Evolutionary conservation across 202 grass and related monocot genomes (phyloP).

Genomic region (Miscanthus sacchariflorus): DNA sequence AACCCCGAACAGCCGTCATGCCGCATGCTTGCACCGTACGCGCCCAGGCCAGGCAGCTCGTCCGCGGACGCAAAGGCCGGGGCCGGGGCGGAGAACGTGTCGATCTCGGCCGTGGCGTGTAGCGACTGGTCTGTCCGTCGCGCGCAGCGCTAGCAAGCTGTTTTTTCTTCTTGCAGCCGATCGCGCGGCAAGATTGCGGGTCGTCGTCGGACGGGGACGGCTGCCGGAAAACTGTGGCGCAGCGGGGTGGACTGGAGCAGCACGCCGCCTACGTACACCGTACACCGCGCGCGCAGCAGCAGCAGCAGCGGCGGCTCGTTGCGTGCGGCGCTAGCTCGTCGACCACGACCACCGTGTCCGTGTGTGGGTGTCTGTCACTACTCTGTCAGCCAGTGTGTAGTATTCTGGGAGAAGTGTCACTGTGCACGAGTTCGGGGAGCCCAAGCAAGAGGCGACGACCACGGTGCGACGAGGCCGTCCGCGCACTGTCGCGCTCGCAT

Average conservation of each 20-base stretch:
- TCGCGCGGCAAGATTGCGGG: constrained; percentile 27
- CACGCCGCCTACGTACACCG: background rate
- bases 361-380: background rate
- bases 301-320: background rate
- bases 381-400: background rate
- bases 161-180: background rate
- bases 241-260: background rate
- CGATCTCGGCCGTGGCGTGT: background rate
- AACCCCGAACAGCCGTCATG: background rate
- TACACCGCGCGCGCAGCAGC: too few relatives aligned
- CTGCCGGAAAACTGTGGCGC: constrained; percentile 22
- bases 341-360: background rate
- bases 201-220: background rate
- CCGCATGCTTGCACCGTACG: too few relatives aligned
- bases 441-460: constrained; percentile 25
- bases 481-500: background rate
- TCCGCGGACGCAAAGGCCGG: background rate
- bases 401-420: background rate
- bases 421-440: constrained; percentile 43
- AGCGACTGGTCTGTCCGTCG: background rate
- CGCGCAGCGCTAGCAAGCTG: background rate
- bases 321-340: background rate
- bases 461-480: background rate
- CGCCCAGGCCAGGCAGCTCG: background rate
- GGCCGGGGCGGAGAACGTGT: background rate